Percentiles rank a stretch among this genome's conserved stretches.
These are phyloP conservation scores for Solanum pennellii DNA, from an alignment of 257 asterid genomes.

Conservation along the genomic window DNA sequence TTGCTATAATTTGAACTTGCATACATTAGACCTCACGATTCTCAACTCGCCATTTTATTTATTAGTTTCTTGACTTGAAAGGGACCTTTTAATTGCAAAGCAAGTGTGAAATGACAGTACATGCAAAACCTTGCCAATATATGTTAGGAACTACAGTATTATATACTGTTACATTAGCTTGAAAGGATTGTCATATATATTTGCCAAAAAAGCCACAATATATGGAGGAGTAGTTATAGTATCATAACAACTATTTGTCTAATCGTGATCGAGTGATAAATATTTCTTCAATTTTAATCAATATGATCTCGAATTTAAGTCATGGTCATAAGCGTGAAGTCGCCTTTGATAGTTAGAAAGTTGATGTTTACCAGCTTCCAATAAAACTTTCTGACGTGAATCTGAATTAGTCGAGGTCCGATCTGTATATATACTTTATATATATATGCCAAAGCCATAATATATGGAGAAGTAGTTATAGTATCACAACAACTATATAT, in stretches of 20 bases:
- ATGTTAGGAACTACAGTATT: not conserved
- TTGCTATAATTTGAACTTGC: not conserved
- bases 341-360: too few species aligned
- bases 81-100: not conserved
- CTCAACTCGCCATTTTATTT: not conserved
- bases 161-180: not conserved
- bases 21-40: not conserved
- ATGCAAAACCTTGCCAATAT: not conserved
- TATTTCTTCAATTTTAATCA: not conserved
- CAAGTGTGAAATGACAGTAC: not conserved
- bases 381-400: too few species aligned
- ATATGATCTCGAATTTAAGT: not conserved
- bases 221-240: not conserved
- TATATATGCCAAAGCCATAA: not conserved
- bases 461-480: not conserved
- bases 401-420: fast-evolving
- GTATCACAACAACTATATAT: not conserved
- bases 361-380: too few species aligned
- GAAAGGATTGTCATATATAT: not conserved
- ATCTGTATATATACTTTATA: not conserved
- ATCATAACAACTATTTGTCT: not conserved
- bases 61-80: not conserved
- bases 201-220: not conserved
- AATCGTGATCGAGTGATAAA: not conserved
- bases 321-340: too few species aligned